Conservation (phyloP, 345 rosid species). For the Corchorus olitorius region DNA sequence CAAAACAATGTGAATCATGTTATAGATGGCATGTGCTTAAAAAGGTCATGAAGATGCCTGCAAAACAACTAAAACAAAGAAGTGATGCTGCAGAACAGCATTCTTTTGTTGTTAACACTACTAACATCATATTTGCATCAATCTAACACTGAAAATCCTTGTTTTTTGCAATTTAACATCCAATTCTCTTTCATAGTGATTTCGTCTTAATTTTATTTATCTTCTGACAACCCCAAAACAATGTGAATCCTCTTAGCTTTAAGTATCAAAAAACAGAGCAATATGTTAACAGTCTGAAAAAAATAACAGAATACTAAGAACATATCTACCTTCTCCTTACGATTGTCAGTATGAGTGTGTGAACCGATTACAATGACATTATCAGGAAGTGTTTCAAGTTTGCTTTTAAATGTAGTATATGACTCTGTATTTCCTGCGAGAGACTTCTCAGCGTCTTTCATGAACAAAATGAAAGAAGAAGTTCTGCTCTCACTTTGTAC, state of each 20-base stretch:
- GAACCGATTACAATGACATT: slow-evolving; percentile 79
- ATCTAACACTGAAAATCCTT: slow-evolving; percentile 1
- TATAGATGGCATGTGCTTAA: no score
- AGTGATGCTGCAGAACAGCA: no score
- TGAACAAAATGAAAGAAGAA: slow-evolving; percentile 80
- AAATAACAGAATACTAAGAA: not conserved
- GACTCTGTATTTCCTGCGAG: slow-evolving; percentile 69
- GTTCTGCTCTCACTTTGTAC: slow-evolving; percentile 68
- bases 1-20: not conserved
- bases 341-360: slow-evolving; percentile 68
- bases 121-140: not conserved
- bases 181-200: not conserved
- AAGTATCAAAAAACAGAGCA: not conserved
- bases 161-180: slow-evolving; percentile 8
- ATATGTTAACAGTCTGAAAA: not conserved
- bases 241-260: not conserved
- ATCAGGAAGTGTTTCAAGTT: slow-evolving; percentile 73
- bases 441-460: slow-evolving; percentile 94
- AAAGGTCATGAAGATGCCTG: no score
- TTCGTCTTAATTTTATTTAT: not conserved
- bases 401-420: slow-evolving; percentile 62
- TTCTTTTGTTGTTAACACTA: not conserved
- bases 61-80: no score
- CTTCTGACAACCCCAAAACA: slow-evolving; percentile 1
- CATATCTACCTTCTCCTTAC: slow-evolving; percentile 75